Base-by-base conservation (phyloP, 306 rosid genomes). In the Dryas octopetala region DNA sequence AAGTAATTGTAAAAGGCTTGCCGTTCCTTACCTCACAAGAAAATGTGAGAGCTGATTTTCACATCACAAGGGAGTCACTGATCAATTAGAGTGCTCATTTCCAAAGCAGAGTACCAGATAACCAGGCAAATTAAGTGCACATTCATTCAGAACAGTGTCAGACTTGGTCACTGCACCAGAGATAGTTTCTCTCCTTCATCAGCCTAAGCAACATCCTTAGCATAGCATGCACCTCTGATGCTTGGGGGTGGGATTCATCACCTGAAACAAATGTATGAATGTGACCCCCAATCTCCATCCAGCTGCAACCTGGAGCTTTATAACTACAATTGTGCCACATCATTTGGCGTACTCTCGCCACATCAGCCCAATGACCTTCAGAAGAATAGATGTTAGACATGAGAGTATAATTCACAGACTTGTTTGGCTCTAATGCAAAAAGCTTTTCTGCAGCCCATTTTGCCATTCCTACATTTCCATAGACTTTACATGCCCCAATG, bases 311-410 rank as follows among this genome's bases (percentile, higher is more conserved):
- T 9, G 89, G 89, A 12, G 78, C 64, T 83, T 86, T 89, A 17
- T 75, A 53, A 74, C 67, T 85, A 76, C 81, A 65, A 45, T 52
- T 84, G 40, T 86, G 61, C 59, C 62, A 67, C 82, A 88, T 87
- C 81, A 68, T 71, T 79, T 71, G 74, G 2, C 92, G 85, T 19
- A 84, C 82, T 75, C 78, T 85, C 17, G 88, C 93, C 45, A 82
- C 93, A 12, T 87, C 90, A 26, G 0, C 38, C 98, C 98, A 93
- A 45, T 74, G 86, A 14, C 88, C 88, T 65, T 84, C 81, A 64
- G 85, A 80, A 68, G 96, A 93, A 77, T 80, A 93, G 66, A 88
- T 70, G 77, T 87, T 86, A 5, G 92, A 85, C 91, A 91, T 85
- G 9, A 87, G 78, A 59, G 84, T 67, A 70, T 86, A 89, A 79